Base-by-base conservation (phyloP, 2,329 filamentous ascomycete genomes). In the Camillea tinctor region DNA sequence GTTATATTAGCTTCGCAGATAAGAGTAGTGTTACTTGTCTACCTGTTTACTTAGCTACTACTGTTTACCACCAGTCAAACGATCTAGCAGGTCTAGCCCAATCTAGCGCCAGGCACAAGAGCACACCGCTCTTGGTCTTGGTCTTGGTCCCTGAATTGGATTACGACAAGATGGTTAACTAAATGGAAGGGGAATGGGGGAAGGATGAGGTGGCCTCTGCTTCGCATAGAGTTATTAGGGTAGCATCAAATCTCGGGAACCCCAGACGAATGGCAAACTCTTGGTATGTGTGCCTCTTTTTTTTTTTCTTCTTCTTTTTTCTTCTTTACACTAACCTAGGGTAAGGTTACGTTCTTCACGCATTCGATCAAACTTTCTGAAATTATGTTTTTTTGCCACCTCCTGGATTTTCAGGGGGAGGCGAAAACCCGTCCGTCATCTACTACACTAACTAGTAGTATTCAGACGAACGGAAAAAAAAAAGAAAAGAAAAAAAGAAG, bases 381-480 rank as follows among this genome's bases (percentile, higher is more conserved):
- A 44, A 44, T 56, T 30, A 17, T 48, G n/a, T 61, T 62, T 65
- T 71, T 56, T 71, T 56, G 69, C 68, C 69, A 69, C 68, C 68
- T 65, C 68, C 68, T 68, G 63, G 67, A 70, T 70, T 63, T 61
- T 65, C 69, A 70, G 68, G 69, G 69, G 68, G 69, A 66, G 66
- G 69, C 66, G 56, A 68, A 66, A 60, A 57, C 2, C n/a, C n/a
- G n/a, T n/a, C n/a, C n/a, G n/a, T n/a, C n/a, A n/a, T n/a, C n/a
- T 4, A 26, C 4, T 4, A 26, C 8, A 26, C 24, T 26, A 26
- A 4, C 24, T 26, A 26, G 4, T 26, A 26, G 24, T 8, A 26
- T 26, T 19, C 48, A n/a, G 48, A 21, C 17, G 48, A 21, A 7
- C 5, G 5, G 17, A 21, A 17, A 17, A 19, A 6, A 52, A 30